Evolutionary conservation across 2,329 filamentous ascomycete species (phyloP).

Genomic region (Thielaviopsis euricoi): DNA sequence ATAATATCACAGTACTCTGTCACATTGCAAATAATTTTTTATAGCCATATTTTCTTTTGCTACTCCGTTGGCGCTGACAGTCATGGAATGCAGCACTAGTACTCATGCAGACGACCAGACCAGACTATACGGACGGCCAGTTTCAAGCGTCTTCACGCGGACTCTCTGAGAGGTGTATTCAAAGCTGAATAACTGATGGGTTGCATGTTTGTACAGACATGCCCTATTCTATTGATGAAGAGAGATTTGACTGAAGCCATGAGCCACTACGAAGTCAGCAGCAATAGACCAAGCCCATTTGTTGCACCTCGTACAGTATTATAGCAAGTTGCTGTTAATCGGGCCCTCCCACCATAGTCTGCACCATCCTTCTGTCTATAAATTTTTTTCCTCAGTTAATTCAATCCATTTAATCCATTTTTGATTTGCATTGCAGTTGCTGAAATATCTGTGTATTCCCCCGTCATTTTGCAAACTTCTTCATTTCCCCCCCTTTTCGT

Average conservation of each 20-base stretch:
- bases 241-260: not conserved
- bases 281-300: not conserved
- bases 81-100: not conserved
- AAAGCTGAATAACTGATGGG: not conserved
- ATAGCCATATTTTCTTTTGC: too few species aligned
- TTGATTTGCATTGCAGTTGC: not conserved
- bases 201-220: not conserved
- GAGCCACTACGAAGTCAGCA: not conserved
- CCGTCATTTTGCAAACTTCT: not conserved
- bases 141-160: not conserved
- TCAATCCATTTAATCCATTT: not conserved
- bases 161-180: not conserved
- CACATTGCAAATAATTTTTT: too few species aligned
- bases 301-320: not conserved
- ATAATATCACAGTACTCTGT: too few species aligned
- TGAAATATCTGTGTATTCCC: not conserved
- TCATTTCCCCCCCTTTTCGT: not conserved
- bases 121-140: not conserved
- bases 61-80: too few species aligned
- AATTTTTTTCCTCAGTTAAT: not conserved
- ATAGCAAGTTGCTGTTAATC: not conserved
- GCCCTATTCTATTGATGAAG: not conserved
- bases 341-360: not conserved
- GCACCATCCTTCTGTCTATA: not conserved
- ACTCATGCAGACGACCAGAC: not conserved